Evolutionary conservation across 495 filamentous ascomycete genomes (phyloP), one percentile per base, ranked within the genome.

Genomic region (Xylaria longipes): DNA sequence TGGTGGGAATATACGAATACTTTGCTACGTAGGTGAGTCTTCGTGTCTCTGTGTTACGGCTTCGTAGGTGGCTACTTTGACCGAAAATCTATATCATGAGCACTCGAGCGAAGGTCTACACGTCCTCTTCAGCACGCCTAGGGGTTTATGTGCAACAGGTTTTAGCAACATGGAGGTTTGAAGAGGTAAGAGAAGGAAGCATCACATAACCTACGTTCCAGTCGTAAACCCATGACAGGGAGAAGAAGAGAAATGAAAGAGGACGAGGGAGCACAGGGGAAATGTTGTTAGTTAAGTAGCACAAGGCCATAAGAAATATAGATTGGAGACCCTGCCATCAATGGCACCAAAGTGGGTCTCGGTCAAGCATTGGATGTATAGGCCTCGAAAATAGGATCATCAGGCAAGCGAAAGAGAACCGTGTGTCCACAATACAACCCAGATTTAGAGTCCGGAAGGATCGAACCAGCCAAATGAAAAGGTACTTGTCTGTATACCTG

Each of bases 371-470:
- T 71, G 69, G 69, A 65, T 27, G 61, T 65, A 56, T 65, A 65
- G 33, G 37, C 37, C 27, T 71, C 41, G 61, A 65, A 54, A 25
- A 64, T 56, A 33, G 11, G 46, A 67, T 67, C 35, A 14, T 22
- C 65, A 66, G 46, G 33, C 65, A 67, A 67, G 65, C 65, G 48
- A 67, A 41, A 41, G 43, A 6, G 45, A 56, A 56, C 65, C 6
- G 48, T 67, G 48, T 69, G 45, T 66, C 69, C 45, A 71, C 46
- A 66, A 66, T 71, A 71, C 69, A 58, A 71, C 48, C 61, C 33
- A 66, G 22, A 37, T 33, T 37, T 8, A 20, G 68, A 64, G 45
- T 41, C 33, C 11, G 35, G 43, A 33, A 46, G n/a, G 68, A 33
- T 58, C 33, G 25, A 56, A 61, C 22, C 29, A 66, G 62, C 17